Evolutionary conservation across 2,329 filamentous ascomycete species (phyloP).

Genomic region (Metarhizium robertsii): DNA sequence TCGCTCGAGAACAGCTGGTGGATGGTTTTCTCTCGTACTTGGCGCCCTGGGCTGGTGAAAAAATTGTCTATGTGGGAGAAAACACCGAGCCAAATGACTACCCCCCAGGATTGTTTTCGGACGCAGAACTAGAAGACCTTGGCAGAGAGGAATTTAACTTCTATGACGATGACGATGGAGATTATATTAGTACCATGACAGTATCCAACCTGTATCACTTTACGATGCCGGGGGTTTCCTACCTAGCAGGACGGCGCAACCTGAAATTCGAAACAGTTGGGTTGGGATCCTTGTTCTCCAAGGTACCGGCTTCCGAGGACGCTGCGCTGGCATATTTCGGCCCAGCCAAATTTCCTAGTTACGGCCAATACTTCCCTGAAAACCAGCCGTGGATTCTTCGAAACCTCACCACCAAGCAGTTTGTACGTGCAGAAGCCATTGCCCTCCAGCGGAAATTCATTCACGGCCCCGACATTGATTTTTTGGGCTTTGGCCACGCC

Average conservation of each 20-base stretch:
- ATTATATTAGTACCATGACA: too few relatives aligned
- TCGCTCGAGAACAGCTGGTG: not conserved
- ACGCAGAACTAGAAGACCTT: not conserved
- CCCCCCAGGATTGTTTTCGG: conserved; percentile 4
- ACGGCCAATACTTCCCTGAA: not conserved
- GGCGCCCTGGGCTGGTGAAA: conserved; percentile 2
- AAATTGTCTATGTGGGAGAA: conserved; percentile 7
- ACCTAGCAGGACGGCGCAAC: too few relatives aligned
- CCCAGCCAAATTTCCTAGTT: too few relatives aligned
- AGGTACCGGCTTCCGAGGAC: too few relatives aligned
- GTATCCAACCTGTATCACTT: not conserved
- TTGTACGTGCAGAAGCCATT: conserved; percentile 9
- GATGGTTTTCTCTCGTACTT: accelerated
- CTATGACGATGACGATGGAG: not conserved
- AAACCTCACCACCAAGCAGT: conserved; percentile 6
- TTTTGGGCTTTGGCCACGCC: conserved; percentile 6
- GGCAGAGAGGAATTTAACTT: not conserved
- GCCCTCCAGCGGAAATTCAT: conserved; percentile 5
- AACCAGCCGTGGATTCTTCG: conserved; percentile 9
- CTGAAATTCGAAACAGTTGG: too few relatives aligned
- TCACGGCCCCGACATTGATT: conserved; percentile 3
- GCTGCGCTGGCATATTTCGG: too few relatives aligned
- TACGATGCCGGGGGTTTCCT: not conserved
- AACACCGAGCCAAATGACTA: not conserved
- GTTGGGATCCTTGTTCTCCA: too few relatives aligned